phyloP scores from a whole-genome alignment of 768 basidiomycete species.

The Leccinum variicolor region DNA sequence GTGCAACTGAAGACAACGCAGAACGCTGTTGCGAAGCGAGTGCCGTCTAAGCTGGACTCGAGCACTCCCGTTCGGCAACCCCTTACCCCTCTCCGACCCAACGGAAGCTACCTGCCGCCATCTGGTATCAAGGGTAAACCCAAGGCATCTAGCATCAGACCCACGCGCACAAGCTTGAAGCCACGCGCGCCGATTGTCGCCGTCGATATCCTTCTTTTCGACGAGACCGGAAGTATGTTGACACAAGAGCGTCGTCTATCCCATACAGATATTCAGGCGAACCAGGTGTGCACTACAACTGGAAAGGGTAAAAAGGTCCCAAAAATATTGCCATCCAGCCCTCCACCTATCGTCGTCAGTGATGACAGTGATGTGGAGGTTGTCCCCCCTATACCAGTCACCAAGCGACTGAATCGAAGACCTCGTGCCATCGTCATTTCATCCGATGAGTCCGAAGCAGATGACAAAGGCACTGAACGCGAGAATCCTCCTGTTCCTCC shows the following conservation, averaged over 20 bases:
- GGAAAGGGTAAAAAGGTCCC: slow-evolving; percentile 6
- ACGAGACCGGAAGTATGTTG: slow-evolving; percentile 54
- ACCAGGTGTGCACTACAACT: slow-evolving; percentile 17
- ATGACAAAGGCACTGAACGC: slow-evolving; percentile 10
- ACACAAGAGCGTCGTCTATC: slow-evolving; percentile 62
- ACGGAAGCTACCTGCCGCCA: slow-evolving; percentile 29
- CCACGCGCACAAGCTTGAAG: slow-evolving; percentile 30
- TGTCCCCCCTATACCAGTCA: slow-evolving; percentile 12
- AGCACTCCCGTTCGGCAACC: slow-evolving; percentile 34
- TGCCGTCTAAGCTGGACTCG: slow-evolving; percentile 11
- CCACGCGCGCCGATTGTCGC: slow-evolving; percentile 50
- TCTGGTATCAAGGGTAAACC: slow-evolving; percentile 22
- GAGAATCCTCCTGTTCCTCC: slow-evolving; percentile 4
- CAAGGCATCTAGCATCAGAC: slow-evolving; percentile 12
- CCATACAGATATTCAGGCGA: slow-evolving; percentile 39
- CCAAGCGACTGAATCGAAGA: slow-evolving; percentile 14
- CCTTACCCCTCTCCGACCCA: slow-evolving; percentile 37
- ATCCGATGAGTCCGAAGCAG: slow-evolving; percentile 49
- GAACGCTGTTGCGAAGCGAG: slow-evolving; percentile 12
- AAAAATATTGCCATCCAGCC: not conserved
- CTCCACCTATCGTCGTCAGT: slow-evolving; percentile 21
- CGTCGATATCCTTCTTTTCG: slow-evolving; percentile 66
- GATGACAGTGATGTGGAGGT: slow-evolving; percentile 31
- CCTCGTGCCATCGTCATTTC: slow-evolving; percentile 32
- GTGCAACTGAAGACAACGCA: slow-evolving; percentile 18